phyloP scores from a whole-genome alignment of 306 rosid genomes.

The Sicyos baderoa region DNA sequence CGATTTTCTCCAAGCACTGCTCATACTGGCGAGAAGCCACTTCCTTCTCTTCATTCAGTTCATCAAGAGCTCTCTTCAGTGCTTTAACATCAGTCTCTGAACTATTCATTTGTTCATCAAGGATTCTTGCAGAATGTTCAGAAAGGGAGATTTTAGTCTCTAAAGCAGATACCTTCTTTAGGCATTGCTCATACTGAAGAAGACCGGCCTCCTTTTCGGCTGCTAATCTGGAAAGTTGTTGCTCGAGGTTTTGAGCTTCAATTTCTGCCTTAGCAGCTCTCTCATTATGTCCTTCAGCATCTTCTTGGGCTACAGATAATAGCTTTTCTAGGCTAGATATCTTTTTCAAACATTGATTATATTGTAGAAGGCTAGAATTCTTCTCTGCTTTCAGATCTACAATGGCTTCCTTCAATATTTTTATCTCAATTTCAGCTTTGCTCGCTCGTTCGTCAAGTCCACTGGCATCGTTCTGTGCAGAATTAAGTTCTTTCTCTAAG shows the following conservation, averaged over 20 bases:
- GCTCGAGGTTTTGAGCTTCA: conserved; percentile 49
- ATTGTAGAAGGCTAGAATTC: conserved; percentile 58
- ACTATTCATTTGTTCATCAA: conserved; percentile 50
- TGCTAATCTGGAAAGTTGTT: conserved; percentile 49
- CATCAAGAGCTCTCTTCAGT: conserved; percentile 40
- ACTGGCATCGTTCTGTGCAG: conserved; percentile 46
- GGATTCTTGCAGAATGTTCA: conserved; percentile 58
- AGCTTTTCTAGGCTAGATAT: conserved; percentile 49
- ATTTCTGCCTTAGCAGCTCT: conserved; percentile 58
- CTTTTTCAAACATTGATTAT: conserved; percentile 56
- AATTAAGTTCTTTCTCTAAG: conserved; percentile 51
- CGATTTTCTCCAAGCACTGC: conserved; percentile 60
- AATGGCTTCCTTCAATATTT: conserved; percentile 65
- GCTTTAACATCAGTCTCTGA: conserved; percentile 51
- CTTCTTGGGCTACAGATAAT: conserved; percentile 42
- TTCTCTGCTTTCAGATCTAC: conserved; percentile 51
- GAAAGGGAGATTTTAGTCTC: conserved; percentile 57
- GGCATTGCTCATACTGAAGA: conserved; percentile 48
- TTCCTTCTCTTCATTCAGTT: conserved; percentile 61
- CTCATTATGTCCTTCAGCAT: conserved; percentile 44
- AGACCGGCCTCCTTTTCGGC: conserved; percentile 59
- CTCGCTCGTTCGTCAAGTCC: conserved; percentile 75
- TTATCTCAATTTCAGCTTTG: conserved; percentile 81
- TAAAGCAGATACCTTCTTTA: conserved; percentile 61
- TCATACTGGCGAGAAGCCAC: conserved; percentile 39